Evolutionary conservation across 2,329 filamentous ascomycete species (phyloP).

Genomic region (Ceratocystis alfenasii): DNA sequence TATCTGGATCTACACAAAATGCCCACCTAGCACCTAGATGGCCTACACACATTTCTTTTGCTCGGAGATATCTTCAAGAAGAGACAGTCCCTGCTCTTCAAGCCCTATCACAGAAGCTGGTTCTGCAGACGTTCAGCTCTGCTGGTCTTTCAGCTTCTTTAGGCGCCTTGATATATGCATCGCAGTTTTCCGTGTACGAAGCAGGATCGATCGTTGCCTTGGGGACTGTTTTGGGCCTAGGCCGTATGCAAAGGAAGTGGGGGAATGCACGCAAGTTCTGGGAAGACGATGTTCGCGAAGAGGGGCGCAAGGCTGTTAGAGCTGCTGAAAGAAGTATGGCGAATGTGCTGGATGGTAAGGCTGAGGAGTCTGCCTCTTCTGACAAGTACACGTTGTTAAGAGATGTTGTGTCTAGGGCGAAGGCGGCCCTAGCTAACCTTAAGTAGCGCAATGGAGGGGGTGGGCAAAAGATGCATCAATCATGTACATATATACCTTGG

Average conservation of each 20-base stretch:
- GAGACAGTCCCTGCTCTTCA: conserved; percentile 59
- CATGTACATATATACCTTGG: conserved; percentile 10
- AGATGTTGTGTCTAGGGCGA: conserved; percentile 37
- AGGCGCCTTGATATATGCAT: conserved; percentile 45
- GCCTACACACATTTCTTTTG: conserved; percentile 62
- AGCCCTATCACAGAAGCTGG: conserved; percentile 58
- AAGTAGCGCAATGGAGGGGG: neutral
- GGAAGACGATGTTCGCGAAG: conserved; percentile 55
- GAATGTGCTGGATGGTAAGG: conserved; percentile 33
- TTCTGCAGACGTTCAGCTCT: conserved; percentile 63
- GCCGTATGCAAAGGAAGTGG: conserved; percentile 51
- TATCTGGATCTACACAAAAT: neutral
- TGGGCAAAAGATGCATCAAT: neutral
- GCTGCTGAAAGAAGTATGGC: conserved; percentile 43
- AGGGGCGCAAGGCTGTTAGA: conserved; percentile 50
- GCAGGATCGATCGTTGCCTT: conserved; percentile 50
- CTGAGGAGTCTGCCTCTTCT: conserved; percentile 21
- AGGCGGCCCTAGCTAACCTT: conserved; percentile 33
- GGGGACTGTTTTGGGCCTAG: conserved; percentile 47
- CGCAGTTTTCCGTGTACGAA: conserved; percentile 47
- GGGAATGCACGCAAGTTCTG: conserved; percentile 48
- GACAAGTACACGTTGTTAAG: neutral
- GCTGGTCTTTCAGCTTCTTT: conserved; percentile 50
- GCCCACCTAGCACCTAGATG: conserved; percentile 36
- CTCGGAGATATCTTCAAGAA: conserved; percentile 53